Base-by-base conservation (phyloP, 1,284 basidiomycete genomes). In the Ustilago hordei region DNA sequence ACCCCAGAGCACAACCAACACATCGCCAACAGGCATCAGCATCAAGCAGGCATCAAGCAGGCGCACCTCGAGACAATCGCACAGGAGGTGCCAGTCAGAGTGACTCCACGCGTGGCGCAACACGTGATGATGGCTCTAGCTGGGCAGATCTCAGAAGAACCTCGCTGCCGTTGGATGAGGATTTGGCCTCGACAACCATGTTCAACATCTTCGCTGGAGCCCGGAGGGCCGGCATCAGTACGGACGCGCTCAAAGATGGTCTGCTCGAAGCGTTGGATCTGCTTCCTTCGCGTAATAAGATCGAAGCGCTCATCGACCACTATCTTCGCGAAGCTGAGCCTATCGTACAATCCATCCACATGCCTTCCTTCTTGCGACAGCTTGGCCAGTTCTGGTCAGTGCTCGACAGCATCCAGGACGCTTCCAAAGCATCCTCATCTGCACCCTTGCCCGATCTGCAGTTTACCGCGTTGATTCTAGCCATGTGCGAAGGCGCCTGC, bases 321-420 rank as follows among this genome's bases (percentile, higher is more conserved):
- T 78, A 78, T 47, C 57, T 78, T 8, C 55, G 67, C 32, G 71
- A 75, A 35, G 76, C 68, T 7, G 76, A 78, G 43, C 68, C 71
- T 5, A 17, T 78, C 13, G 64, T 78, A n/a, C 52, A 65, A 7
- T 67, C 71, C 23, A 55, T 71, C 45, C 71, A 78, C 45, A 32
- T 38, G 31, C 76, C 76, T 1, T 67, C 69, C 5, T 60, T 76
- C 28, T 63, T 66, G 53, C 38, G 28, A 15, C 63, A 74, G 55
- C 56, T 71, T n/a, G 36, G 60, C n/a, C 56, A 31, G 7, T 76
- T 79, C n/a, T 76, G 75, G 66, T 19, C 28, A 11, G 32, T 45
- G 12, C 32, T 69, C 15, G 75, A 78, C 17, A 13, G 19, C 11
- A 13, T 69, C 17, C 19, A 36, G 32, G 32, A 31, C 9, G 35